Evolutionary conservation across 2,329 filamentous ascomycete genomes (phyloP).

Genomic region (Fusarium vanettenii): DNA sequence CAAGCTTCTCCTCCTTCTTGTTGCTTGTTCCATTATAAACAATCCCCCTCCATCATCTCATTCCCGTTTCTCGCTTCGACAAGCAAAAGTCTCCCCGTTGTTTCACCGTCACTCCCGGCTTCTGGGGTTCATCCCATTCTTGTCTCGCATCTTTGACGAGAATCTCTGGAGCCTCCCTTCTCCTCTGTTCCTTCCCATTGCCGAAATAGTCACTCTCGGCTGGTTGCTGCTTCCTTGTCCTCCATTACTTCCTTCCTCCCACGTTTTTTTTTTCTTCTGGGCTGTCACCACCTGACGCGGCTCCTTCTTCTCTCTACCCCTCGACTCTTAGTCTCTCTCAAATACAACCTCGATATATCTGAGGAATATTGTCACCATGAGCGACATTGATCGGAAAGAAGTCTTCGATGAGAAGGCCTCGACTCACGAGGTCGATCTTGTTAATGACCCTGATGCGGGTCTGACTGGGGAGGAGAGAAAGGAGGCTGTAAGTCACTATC

Average conservation of each 20-base stretch:
- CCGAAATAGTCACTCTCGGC: conserved; percentile 27
- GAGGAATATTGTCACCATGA: conserved; percentile 42
- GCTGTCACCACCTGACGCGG: conserved; percentile 16
- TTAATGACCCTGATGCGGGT: conserved; percentile 66
- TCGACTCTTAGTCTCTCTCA: conserved; percentile 3
- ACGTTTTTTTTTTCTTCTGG: conserved; percentile 28
- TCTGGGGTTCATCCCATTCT: conserved; percentile 21
- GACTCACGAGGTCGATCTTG: conserved; percentile 43
- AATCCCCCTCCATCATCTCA: neutral
- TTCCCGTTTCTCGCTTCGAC: conserved; percentile 27
- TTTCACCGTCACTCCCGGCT: conserved; percentile 42
- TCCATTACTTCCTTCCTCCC: conserved; percentile 30
- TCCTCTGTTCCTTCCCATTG: conserved; percentile 1
- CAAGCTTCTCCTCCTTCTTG: neutral
- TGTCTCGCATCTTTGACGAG: conserved; percentile 40
- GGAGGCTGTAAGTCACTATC: conserved; percentile 63
- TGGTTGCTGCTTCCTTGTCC: conserved; percentile 38
- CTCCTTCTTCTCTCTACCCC: conserved; percentile 12
- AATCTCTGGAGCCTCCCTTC: conserved; percentile 17
- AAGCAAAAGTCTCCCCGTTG: conserved; percentile 31
- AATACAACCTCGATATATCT: neutral
- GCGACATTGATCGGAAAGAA: conserved; percentile 48
- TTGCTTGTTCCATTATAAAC: neutral
- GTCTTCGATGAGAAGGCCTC: conserved; percentile 45
- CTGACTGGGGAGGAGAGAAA: conserved; percentile 72